Base-by-base conservation (phyloP, 176 grass and related monocot genomes). In the Puccinellia tenuiflora region DNA sequence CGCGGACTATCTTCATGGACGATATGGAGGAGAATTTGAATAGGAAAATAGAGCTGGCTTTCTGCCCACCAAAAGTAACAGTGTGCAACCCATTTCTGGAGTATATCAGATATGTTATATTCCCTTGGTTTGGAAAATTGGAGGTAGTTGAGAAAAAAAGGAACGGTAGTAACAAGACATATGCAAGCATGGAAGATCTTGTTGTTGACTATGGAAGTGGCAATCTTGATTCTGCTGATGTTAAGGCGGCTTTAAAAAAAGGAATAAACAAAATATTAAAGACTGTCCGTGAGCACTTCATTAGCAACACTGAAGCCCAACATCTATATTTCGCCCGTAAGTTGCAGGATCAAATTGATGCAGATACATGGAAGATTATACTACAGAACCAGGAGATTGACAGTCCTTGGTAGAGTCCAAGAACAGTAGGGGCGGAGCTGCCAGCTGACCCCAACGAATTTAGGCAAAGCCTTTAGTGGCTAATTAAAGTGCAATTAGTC, bases 1-100 rank as follows among this genome's bases (percentile, higher is more conserved):
- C 63, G 1, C 3, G 63, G 31, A 66, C 63, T 66, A 17, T 66
- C 17, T 66, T 66, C 31, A 66, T 66, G 63, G 31, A 66, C 17
- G 31, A 66, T 66, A n/a, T n/a, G n/a, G n/a, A 55, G 48, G 46
- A n/a, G 9, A 1, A 3, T 54, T 35, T 13, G 21, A 54, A 76
- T 76, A 6, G 10, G 31, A 76, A 76, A 76, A 76, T 76, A 54
- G 1, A 18, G 30, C 5, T 31, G 48, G 30, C 73, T 34, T 54
- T 54, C 47, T 54, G 73, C 48, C 73, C 73, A n/a, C 30, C 73
- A 35, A 75, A 75, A 75, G 47, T 75, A 75, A 75, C 82, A 39
- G 78, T 62, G 59, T 81, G 70, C 45, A 91, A 94, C 31, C 87
- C 85, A 43, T 91, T 82, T 75, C 72, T 91, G 67, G 87, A 91